Conservation (phyloP, 352 stramenopile genomes). For the Phytophthora idaei region DNA sequence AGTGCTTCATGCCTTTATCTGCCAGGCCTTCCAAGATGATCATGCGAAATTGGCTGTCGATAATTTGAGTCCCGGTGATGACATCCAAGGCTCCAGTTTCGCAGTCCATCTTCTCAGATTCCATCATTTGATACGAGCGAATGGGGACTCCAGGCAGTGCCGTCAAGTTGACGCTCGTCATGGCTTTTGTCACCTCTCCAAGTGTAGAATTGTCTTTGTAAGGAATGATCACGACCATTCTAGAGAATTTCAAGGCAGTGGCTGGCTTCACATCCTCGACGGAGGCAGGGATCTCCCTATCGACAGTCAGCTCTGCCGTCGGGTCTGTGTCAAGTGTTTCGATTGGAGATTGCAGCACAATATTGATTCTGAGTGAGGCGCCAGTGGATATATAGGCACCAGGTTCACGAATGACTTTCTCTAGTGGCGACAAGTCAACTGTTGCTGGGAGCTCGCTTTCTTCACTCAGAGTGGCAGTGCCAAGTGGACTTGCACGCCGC, state of each 20-base stretch:
- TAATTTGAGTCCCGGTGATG: constrained; percentile 86
- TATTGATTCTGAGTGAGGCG: constrained; percentile 48
- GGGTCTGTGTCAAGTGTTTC: neutral
- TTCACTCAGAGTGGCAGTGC: constrained; percentile 27
- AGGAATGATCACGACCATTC: constrained; percentile 84
- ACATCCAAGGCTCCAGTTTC: constrained; percentile 76
- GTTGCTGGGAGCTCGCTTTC: constrained; percentile 27
- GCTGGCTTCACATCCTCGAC: neutral
- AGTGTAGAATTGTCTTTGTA: constrained; percentile 76
- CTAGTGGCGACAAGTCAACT: constrained; percentile 39
- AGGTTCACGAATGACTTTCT: constrained; percentile 62
- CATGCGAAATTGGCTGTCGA: constrained; percentile 88
- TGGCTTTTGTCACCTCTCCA: constrained; percentile 49
- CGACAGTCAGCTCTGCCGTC: neutral
- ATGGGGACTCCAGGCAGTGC: constrained; percentile 63
- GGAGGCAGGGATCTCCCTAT: neutral
- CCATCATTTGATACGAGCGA: constrained; percentile 80
- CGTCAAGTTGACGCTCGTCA: constrained; percentile 68
- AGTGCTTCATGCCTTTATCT: constrained; percentile 50
- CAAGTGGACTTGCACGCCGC: constrained; percentile 55
- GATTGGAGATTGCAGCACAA: constrained; percentile 50
- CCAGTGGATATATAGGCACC: constrained; percentile 54
- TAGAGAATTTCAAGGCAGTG: constrained; percentile 50
- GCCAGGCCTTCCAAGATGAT: constrained; percentile 88
- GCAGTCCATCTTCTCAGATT: constrained; percentile 54